These are phyloP conservation scores for Millerozyma acaciae DNA, from an alignment of 805 yeast genomes.

Conservation along the genomic window DNA sequence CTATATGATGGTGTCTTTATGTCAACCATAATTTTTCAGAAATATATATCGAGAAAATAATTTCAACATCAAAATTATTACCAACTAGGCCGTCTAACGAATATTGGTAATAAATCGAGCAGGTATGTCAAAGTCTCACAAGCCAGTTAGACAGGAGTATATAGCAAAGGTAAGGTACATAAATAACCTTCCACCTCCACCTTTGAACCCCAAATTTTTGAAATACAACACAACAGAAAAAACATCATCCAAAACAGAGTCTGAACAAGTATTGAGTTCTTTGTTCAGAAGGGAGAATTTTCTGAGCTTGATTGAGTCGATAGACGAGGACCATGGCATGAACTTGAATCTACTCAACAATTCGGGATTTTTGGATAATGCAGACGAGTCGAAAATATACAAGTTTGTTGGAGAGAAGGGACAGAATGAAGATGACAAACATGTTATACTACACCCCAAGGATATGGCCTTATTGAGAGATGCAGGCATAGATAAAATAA, in stretches of 20 bases:
- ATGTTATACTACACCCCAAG: conserved; percentile 60
- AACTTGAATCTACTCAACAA: conserved; percentile 65
- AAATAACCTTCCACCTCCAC: conserved; percentile 90
- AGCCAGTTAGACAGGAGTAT: conserved; percentile 63
- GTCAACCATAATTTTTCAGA: too few relatives aligned
- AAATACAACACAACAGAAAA: conserved; percentile 44
- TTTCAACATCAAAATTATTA: too few relatives aligned
- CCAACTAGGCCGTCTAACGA: background rate
- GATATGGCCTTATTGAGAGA: conserved; percentile 77
- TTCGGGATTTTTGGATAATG: conserved; percentile 64
- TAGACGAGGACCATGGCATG: conserved; percentile 70
- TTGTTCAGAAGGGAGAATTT: conserved; percentile 74
- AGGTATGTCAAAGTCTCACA: conserved; percentile 23
- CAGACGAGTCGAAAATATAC: conserved; percentile 44
- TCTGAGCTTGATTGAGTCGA: conserved; percentile 49
- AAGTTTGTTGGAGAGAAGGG: conserved; percentile 14
- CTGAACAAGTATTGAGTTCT: conserved; percentile 57
- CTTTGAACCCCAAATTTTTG: conserved; percentile 82
- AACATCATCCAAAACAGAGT: conserved; percentile 34
- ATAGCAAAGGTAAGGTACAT: conserved; percentile 79
- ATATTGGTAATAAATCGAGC: background rate
- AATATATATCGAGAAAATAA: too few relatives aligned
- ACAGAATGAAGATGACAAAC: conserved; percentile 24
- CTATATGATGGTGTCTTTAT: too few relatives aligned
- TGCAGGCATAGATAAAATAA: conserved; percentile 53